Conservation (phyloP, 208 protist genomes). For the Trypanosoma boissoni region DNA sequence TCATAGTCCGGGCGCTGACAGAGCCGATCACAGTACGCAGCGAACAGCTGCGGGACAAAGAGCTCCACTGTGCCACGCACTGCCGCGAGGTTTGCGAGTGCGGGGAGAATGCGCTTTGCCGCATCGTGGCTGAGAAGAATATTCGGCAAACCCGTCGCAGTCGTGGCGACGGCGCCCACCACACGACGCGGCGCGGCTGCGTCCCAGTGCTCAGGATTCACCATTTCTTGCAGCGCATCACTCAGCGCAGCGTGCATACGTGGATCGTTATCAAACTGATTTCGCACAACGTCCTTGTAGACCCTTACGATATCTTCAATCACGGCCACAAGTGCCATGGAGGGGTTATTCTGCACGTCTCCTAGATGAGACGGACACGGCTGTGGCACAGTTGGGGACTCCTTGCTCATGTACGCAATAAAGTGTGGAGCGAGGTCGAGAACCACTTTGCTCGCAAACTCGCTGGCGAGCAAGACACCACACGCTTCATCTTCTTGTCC, state of each 20-base stretch:
- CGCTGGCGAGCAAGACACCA: conserved; percentile 42
- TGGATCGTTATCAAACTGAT: conserved; percentile 33
- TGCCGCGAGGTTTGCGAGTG: conserved; percentile 23
- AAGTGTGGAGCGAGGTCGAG: conserved; percentile 28
- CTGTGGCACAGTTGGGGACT: conserved; percentile 1
- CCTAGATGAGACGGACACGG: no score
- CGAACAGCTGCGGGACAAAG: conserved; percentile 34
- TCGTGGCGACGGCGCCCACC: conserved; percentile 3
- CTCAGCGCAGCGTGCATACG: conserved; percentile 36
- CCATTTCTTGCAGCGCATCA: conserved; percentile 47
- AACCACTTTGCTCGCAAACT: conserved; percentile 53
- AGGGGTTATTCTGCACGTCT: not conserved
- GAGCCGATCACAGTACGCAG: conserved; percentile 44
- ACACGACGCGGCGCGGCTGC: not conserved
- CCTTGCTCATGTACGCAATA: conserved; percentile 21
- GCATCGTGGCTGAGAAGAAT: conserved; percentile 53
- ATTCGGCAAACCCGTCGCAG: conserved; percentile 27
- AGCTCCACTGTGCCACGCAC: conserved; percentile 6
- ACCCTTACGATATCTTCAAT: conserved; percentile 33
- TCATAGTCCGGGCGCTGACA: conserved; percentile 24
- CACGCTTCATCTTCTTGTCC: conserved; percentile 43
- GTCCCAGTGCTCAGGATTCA: conserved; percentile 51
- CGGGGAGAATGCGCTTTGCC: conserved; percentile 24
- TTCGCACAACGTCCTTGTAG: conserved; percentile 37
- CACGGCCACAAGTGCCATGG: conserved; percentile 22